Conservation (phyloP, 176 grass and related monocot species). For the Triticum timopheevii region DNA sequence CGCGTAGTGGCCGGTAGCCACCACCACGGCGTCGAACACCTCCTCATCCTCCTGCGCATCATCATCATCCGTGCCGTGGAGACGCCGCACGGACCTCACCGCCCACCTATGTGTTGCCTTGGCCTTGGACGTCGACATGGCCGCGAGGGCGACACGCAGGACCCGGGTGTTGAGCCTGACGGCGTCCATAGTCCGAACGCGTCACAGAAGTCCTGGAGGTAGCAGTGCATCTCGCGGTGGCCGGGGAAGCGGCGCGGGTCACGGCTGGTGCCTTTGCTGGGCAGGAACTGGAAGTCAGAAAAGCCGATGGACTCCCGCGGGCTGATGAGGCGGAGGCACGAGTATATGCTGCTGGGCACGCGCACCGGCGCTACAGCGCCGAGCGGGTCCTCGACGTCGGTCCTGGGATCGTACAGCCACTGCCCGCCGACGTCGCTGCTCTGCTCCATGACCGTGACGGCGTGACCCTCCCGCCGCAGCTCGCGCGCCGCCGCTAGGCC, state of each 20-base stretch:
- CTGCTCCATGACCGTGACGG: background rate
- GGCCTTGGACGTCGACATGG: background rate
- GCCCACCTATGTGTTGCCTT: background rate
- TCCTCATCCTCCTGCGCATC: background rate
- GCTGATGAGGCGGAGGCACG: background rate
- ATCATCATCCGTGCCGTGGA: background rate
- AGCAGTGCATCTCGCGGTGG: background rate
- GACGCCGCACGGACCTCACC: background rate
- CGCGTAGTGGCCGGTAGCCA: background rate
- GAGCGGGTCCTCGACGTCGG: background rate
- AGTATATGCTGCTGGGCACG: background rate
- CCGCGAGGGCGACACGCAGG: background rate
- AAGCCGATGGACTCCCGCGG: background rate
- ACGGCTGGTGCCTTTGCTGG: background rate
- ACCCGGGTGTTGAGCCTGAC: conserved; percentile 3
- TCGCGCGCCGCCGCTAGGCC: background rate
- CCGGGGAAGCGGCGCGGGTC: background rate
- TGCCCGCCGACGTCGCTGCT: background rate
- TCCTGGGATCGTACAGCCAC: background rate
- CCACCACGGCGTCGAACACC: background rate
- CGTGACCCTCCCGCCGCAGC: background rate
- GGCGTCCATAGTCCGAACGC: background rate
- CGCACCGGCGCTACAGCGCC: background rate
- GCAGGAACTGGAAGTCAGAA: background rate
- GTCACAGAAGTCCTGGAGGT: background rate